Percentiles rank a stretch among this genome's conserved stretches.
These are phyloP conservation scores for Alternaria rosae DNA, from an alignment of 2,329 filamentous ascomycete species.

Conservation along the genomic window DNA sequence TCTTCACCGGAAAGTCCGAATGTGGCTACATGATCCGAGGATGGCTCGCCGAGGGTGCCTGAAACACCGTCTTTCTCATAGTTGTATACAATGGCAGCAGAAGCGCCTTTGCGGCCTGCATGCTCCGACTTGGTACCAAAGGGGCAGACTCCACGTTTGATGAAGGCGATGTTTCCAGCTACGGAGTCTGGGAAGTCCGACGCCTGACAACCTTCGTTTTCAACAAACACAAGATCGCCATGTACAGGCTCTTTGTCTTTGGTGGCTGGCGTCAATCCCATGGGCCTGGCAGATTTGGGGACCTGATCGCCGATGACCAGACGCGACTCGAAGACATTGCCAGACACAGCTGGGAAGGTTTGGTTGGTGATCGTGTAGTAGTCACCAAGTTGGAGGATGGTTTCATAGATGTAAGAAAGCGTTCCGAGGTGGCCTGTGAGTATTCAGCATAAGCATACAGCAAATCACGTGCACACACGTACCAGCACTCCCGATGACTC, in stretches of 20 bases:
- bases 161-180: constrained; percentile 72
- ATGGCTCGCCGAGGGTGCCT: constrained; percentile 73
- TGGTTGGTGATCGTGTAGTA: constrained; percentile 52
- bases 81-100: constrained; percentile 79
- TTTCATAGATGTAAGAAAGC: constrained; percentile 50
- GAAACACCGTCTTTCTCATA: constrained; percentile 66
- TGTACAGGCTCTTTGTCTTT: constrained; percentile 48
- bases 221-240: constrained; percentile 44
- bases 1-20: constrained; percentile 72
- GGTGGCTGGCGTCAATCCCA: constrained; percentile 48
- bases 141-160: constrained; percentile 73
- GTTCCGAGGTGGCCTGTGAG: constrained; percentile 44
- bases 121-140: constrained; percentile 76
- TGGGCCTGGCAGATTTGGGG: constrained; percentile 44
- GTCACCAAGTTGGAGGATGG: constrained; percentile 46
- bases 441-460: constrained; percentile 13
- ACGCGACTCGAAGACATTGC: constrained; percentile 47
- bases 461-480: constrained; percentile 26
- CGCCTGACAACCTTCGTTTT: constrained; percentile 43
- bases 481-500: constrained; percentile 49
- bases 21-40: constrained; percentile 68
- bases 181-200: constrained; percentile 69
- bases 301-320: constrained; percentile 45
- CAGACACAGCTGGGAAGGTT: constrained; percentile 46
- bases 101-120: constrained; percentile 74